Evolutionary conservation across 306 rosid species (phyloP), one percentile per base, ranked within the genome.

Genomic region (Crataegus laevigata): DNA sequence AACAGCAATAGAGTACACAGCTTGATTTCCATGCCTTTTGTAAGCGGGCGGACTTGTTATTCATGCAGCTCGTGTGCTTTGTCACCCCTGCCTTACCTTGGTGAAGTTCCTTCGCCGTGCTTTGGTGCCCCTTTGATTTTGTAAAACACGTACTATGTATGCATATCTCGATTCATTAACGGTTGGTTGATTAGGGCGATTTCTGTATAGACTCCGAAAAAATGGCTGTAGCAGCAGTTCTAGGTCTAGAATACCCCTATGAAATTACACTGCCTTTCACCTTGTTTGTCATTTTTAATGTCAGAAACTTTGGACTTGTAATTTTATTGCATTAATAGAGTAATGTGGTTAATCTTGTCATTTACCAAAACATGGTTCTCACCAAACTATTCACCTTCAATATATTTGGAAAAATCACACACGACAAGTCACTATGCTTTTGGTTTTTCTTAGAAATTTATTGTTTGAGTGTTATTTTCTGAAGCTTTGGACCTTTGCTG

Each of bases 1-100:
- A 90, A 83, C 85, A 85, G 59, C 74, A 87, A 26, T 91, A 88
- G 86, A 58, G 10, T 40, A 52, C 63, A 11, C 63, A 11, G 38
- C 57, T 65, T 29, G 52, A 26, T 42, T 54, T 45, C 59, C 61
- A 32, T 8, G 54, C 26, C 40, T 65, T 17, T n/a, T 32, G 28
- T 11, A 34, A 24, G 38, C 36, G 36, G 71, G 52, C 26, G 22
- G 29, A 14, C n/a, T 63, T 36, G 29, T 21, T 43, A 28, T 42
- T 60, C 14, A 43, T 73, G 45, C 25, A 68, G 18, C 65, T 38
- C 68, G 59, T 34, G 71, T 69, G 67, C 61, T 72, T 28, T 60
- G 69, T 72, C 74, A 69, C 77, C 18, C 43, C 67, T 21, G 36
- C 71, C 74, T 30, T 77, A 70, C 76, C 38, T 24, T 6, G 14